Conservation (phyloP, 2,329 filamentous ascomycete genomes). For the Penicillium psychrosexuale region DNA sequence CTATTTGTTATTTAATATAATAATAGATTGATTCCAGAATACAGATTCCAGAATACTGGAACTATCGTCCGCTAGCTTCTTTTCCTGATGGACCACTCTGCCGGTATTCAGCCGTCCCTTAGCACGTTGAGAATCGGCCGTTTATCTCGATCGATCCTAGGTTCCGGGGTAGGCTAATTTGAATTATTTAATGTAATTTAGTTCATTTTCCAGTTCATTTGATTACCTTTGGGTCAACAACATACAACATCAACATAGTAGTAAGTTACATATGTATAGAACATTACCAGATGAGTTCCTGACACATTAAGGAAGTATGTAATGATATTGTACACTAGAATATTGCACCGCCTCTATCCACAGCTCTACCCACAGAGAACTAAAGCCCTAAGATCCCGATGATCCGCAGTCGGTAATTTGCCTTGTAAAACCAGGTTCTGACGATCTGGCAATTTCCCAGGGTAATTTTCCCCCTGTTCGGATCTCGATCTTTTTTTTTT, state of each 20-base stretch:
- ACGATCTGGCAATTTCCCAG: slow-evolving; percentile 15
- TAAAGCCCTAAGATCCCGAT: slow-evolving; percentile 6
- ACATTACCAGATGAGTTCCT: too few species aligned
- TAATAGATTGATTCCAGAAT: neutral
- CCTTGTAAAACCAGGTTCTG: slow-evolving; percentile 17
- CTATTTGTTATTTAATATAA: neutral
- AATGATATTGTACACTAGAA: too few species aligned
- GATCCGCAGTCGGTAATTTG: slow-evolving; percentile 24
- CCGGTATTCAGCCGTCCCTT: neutral
- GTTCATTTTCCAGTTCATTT: too few species aligned
- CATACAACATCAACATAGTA: too few species aligned
- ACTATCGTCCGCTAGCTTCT: neutral
- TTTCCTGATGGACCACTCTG: neutral
- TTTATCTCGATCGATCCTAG: slow-evolving; percentile 3
- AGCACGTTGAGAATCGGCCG: slow-evolving; percentile 8
- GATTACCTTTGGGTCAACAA: neutral
- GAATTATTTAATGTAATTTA: neutral
- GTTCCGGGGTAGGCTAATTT: neutral
- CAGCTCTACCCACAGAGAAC: neutral
- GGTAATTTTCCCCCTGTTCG: slow-evolving; percentile 9
- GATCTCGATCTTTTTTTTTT: slow-evolving; percentile 9
- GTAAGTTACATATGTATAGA: too few species aligned
- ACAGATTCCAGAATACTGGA: neutral
- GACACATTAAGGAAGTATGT: too few species aligned
- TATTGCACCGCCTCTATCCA: neutral